Conservation (phyloP, 768 basidiomycete species). For the Lyophyllum semitale region DNA sequence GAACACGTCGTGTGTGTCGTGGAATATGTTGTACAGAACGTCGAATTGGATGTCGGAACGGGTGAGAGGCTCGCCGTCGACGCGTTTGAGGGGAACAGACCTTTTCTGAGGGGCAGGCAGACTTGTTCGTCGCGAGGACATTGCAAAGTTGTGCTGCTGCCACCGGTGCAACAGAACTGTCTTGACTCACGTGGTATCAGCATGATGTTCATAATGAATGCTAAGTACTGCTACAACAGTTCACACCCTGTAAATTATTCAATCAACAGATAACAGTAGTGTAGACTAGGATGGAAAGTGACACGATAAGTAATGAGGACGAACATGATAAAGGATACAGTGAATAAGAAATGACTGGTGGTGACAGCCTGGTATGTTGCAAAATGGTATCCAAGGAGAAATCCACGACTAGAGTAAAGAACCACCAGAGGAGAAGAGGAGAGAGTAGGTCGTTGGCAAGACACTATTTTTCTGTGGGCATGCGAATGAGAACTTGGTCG, state of each 20-base stretch:
- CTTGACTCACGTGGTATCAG: neutral
- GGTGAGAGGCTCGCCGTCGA: constrained; percentile 67
- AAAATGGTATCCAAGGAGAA: constrained; percentile 9
- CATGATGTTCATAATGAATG: neutral
- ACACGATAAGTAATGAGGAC: constrained; percentile 10
- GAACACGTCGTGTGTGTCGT: constrained; percentile 60
- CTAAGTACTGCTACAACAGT: constrained; percentile 6
- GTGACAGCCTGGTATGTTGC: constrained; percentile 11
- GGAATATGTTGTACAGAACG: constrained; percentile 77
- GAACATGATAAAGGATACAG: constrained; percentile 22
- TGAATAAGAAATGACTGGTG: constrained; percentile 9
- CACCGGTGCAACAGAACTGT: neutral
- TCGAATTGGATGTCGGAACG: constrained; percentile 77
- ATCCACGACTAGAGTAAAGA: neutral
- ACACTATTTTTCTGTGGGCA: neutral
- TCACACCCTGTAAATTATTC: constrained; percentile 7
- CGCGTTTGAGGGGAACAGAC: constrained; percentile 49
- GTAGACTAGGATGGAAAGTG: constrained; percentile 14
- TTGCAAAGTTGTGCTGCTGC: constrained; percentile 1
- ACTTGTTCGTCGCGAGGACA: constrained; percentile 41
- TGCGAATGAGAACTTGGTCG: neutral
- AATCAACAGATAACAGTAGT: constrained; percentile 15
- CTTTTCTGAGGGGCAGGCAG: constrained; percentile 37
- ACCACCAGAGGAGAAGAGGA: neutral
- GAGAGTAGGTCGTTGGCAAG: neutral